Base-by-base conservation (phyloP, 345 rosid genomes). In the Euphorbia tirucalli region DNA sequence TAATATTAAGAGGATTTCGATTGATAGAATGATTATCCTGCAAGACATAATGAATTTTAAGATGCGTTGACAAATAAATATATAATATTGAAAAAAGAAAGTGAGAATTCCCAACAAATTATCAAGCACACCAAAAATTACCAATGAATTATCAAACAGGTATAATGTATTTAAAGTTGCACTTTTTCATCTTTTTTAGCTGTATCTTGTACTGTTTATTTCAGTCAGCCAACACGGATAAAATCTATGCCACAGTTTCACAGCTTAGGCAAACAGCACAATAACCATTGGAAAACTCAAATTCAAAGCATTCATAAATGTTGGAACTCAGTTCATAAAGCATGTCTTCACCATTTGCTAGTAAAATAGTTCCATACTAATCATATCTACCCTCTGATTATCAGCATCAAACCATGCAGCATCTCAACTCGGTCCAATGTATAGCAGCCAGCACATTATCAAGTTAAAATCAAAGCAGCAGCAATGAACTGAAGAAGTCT, bases 21-120 rank as follows among this genome's bases (percentile, higher is more conserved):
- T 21, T 39, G 5, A 37, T 30, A 55, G 67, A 74, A 65, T 72
- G 77, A 64, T 75, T 68, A 31, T 80, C 84, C 93, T 83, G 79
- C 75, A 71, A 77, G 58, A 61, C 16, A 69, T 9, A 63, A 73
- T 43, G 13, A 75, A 74, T 15, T 46, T 11, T 41, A 11, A 46
- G 30, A 32, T 11, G 30, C 22, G 57, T 31, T 13, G 21, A 16
- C 7, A 9, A 56, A 49, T 16, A 65, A 6, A 65, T 48, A 31
- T 30, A 24, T 18, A 32, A n/a, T n/a, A 8, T 19, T 3, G 27
- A 22, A 13, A 16, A 24, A 11, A 3, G n/a, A n/a, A n/a, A n/a
- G n/a, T n/a, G n/a, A 35, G 39, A 31, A 8, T 1, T 28, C 24
- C 44, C 31, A 32, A 19, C n/a, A 31, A 52, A n/a, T 4, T 35